Base-by-base conservation (phyloP, 208 protist genomes). In the Crithidia bombi region DNA sequence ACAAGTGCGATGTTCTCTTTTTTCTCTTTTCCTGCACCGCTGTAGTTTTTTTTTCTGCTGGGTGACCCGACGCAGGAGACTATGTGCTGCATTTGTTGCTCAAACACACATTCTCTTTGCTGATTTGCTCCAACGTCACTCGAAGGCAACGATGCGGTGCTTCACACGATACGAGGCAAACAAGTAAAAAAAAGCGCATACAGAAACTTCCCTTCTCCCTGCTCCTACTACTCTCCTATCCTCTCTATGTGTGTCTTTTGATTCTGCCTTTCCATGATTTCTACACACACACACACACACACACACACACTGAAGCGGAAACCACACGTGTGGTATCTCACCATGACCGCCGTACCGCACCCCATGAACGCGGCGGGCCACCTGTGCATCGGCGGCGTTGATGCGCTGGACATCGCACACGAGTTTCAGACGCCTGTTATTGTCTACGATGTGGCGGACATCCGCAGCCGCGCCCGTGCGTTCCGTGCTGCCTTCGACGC, bases 371-470 rank as follows among this genome's bases (percentile, higher is more conserved):
- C 5, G 25, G 17, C 11, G 21, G 62, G 49, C 25, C 62, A 58
- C 36, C 36, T 68, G 3, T 5, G 19, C 33, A 46, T 68, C 23
- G 62, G 46, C 32, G 62, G 62, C 19, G 46, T 35, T 5, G 49
- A 58, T 35, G 62, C 49, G 7, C n/a, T 43, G 10, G 23, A 33
- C 33, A 10, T 68, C 33, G 62, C 49, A 2, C 12, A 2, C 1
- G 5, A 36, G 5, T 68, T 56, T 21, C n/a, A 32, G 33, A 68
- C 62, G 2, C 62, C 62, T 43, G 19, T 56, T 0, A 43, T 68
- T 25, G 62, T 68, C 10, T 68, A 68, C 62, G 62, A 68, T 30
- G 32, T 68, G 4, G 49, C 26, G 6, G 46, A 58, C 33, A 35
- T 68, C 36, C 62, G 44, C 35, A 15, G 15, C 17, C 44, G 49